Conservation (phyloP, 1,139 yeast species). For the Geotrichum bryndzae region DNA sequence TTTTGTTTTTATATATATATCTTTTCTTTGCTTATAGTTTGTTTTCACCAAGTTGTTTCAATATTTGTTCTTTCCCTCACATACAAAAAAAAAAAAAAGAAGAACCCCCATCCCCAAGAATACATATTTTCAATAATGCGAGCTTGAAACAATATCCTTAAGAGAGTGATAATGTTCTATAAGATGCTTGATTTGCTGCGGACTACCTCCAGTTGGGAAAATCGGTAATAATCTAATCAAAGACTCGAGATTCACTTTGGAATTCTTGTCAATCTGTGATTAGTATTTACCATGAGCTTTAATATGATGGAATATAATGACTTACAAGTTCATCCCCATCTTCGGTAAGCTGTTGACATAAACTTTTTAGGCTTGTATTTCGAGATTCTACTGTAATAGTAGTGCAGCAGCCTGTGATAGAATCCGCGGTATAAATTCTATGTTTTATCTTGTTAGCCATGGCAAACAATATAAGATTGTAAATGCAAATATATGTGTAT, state of each 20-base stretch:
- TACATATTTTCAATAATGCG: background rate
- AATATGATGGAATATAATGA: background rate
- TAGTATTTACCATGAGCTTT: background rate
- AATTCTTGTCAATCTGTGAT: background rate
- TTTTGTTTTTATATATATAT: background rate
- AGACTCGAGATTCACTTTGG: constrained; percentile 7
- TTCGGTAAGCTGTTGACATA: background rate
- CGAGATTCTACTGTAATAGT: constrained; percentile 11
- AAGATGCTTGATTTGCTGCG: constrained; percentile 2
- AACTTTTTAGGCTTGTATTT: constrained; percentile 8
- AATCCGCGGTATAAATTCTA: constrained; percentile 12
- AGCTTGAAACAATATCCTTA: constrained; percentile 7
- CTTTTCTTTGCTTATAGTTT: background rate
- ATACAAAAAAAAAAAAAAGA: background rate
- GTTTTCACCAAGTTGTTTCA: background rate
- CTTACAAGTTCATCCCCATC: background rate
- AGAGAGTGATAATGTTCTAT: constrained; percentile 11
- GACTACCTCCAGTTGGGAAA: background rate
- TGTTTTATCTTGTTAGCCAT: background rate
- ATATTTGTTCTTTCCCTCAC: background rate
- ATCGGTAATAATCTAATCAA: constrained; percentile 10
- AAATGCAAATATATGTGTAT: background rate
- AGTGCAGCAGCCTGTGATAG: constrained; percentile 12
- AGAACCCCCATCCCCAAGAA: background rate
- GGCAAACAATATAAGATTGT: background rate